Evolutionary conservation across 257 asterid genomes (phyloP), one percentile per base, ranked within the genome.

Genomic region (Knoxia roxburghii): DNA sequence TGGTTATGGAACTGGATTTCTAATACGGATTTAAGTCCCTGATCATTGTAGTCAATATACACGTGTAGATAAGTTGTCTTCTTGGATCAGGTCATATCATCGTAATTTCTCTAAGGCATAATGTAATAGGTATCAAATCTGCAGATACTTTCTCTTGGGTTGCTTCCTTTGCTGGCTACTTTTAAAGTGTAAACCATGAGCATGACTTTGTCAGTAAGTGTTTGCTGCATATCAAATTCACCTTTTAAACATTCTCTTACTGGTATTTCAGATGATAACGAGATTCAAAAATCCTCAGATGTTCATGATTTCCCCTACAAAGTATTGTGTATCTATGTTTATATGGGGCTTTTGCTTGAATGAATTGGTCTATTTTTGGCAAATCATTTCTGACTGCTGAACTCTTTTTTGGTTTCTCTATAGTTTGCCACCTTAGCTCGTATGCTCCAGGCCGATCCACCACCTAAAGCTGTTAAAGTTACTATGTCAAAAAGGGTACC

Each of bases 391-490:
- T n/a, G 18, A 17, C 18, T n/a, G 39, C 57, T 60, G 65, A 59
- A n/a, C n/a, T n/a, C 30, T 35, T 61, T 65, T 80, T 65, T 57
- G 51, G 67, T 26, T 65, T 82, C 29, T 55, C 32, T 77, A 82
- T 75, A 94, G 99, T 94, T 85, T 85, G 96, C 78, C 73, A 94
- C 99, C 43, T 74, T 90, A 73, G 97, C 99, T 4, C 95, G 99
- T 26, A 82, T 85, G 87, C 99, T 94, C 83, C 97, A 94, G 83
- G 87, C 99, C 62, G 97, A 90, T 76, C 99, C 99, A 54, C 97
- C 99, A 69, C 99, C 99, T 58, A 90, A 87, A 87, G 97, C 95
- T 76, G 99, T 94, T 79, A 94, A 94, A 79, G 99, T 94, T 72
- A 90, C 84, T 73, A 82, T 90, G 93, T 88, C 99, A 49, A 82